These are phyloP conservation scores for Cephalotrichum gorgonifer DNA, from an alignment of 2,329 filamentous ascomycete species.

Conservation along the genomic window DNA sequence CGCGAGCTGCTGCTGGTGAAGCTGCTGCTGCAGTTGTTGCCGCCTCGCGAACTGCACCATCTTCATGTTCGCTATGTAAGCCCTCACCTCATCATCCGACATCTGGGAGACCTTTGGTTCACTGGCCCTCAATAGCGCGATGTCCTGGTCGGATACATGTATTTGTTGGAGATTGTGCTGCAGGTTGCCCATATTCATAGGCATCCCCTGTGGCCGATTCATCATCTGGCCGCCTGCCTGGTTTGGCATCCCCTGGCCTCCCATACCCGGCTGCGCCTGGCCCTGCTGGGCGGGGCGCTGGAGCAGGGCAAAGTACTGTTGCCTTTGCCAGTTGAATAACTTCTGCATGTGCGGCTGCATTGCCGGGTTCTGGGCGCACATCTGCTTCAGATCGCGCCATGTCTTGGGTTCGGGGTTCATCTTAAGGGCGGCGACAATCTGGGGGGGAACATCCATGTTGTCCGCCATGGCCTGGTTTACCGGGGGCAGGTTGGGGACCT, in stretches of 20 bases:
- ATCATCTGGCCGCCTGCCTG: background rate
- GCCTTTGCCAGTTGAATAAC: constrained; percentile 23
- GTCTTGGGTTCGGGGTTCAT: constrained; percentile 34
- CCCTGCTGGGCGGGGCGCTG: constrained; percentile 17
- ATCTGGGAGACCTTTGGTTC: constrained; percentile 10
- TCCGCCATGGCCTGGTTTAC: constrained; percentile 27
- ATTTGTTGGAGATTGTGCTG: background rate
- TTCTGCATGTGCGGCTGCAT: constrained; percentile 18
- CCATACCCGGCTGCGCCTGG: constrained; percentile 12
- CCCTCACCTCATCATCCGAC: constrained; percentile 13
- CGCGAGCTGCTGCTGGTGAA: constrained; percentile 10
- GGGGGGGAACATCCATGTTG: constrained; percentile 32
- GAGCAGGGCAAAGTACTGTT: constrained; percentile 26
- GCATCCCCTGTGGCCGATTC: background rate
- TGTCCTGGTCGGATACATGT: constrained; percentile 12
- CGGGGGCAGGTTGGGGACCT: constrained; percentile 20
- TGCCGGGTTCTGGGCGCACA: constrained; percentile 25
- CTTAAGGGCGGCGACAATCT: constrained; percentile 20
- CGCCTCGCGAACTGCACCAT: constrained; percentile 12
- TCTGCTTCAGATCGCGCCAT: constrained; percentile 35
- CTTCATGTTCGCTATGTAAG: constrained; percentile 3
- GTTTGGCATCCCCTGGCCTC: background rate
- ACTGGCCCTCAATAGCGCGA: constrained; percentile 14
- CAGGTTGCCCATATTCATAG: background rate
- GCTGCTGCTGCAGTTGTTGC: constrained; percentile 13